phyloP scores from a whole-genome alignment of 345 rosid species.

The Lumnitzera racemosa region DNA sequence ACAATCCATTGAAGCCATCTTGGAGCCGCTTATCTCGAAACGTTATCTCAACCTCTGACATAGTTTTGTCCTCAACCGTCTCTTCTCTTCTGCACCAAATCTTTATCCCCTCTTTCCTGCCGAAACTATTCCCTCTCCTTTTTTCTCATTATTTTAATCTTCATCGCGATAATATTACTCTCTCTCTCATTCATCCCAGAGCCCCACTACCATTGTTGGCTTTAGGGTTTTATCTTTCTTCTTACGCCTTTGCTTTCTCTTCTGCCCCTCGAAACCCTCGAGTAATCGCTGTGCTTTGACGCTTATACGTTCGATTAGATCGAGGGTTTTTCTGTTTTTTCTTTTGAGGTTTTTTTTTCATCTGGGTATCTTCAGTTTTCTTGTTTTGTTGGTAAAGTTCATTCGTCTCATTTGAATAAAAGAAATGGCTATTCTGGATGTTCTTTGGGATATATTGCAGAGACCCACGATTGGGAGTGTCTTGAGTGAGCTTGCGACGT shows the following conservation, averaged over 20 bases:
- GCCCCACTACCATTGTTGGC: not conserved
- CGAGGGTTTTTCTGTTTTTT: constrained; percentile 30
- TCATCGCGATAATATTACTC: not conserved
- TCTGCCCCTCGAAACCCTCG: constrained; percentile 24
- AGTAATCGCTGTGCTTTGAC: constrained; percentile 29
- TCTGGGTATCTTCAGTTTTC: constrained; percentile 10
- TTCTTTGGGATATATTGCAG: constrained; percentile 40
- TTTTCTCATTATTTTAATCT: not conserved
- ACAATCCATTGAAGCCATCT: constrained; percentile 31
- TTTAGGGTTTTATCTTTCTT: constrained; percentile 8
- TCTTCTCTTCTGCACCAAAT: constrained; percentile 5
- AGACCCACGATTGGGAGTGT: constrained; percentile 39
- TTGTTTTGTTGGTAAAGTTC: not conserved
- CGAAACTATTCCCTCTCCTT: not conserved
- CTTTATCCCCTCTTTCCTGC: constrained; percentile 2
- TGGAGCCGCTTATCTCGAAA: constrained; percentile 38
- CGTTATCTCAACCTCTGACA: constrained; percentile 37
- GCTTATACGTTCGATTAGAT: constrained; percentile 27
- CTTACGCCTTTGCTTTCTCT: not conserved
- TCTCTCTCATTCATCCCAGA: not conserved
- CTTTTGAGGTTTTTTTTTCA: constrained; percentile 6
- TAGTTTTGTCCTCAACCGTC: not conserved
- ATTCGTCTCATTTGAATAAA: not conserved
- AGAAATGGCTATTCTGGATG: constrained; percentile 42
- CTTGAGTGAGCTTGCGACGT: constrained; percentile 37